Conservation (phyloP, 2,329 filamentous ascomycete genomes). For the Dactylella cylindrospora region DNA sequence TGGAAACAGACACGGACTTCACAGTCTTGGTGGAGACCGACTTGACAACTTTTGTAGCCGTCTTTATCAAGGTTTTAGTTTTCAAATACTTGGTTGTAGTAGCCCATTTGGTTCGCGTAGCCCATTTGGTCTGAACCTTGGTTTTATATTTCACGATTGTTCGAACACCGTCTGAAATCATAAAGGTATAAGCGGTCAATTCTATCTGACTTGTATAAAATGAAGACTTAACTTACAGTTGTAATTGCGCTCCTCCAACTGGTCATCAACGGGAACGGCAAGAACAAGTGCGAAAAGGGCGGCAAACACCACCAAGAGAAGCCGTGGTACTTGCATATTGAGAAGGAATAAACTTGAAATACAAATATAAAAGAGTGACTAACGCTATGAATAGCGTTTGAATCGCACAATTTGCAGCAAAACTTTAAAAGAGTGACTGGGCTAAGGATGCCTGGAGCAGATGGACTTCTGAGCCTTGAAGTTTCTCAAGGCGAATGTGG, state of each 20-base stretch:
- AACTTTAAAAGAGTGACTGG: conserved; percentile 19
- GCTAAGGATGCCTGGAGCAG: conserved; percentile 3
- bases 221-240: conserved; percentile 27
- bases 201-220: no score
- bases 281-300: conserved; percentile 12
- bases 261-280: conserved; percentile 5
- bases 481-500: conserved; percentile 1
- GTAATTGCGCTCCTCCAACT: conserved; percentile 23
- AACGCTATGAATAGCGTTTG: background rate
- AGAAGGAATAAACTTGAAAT: background rate
- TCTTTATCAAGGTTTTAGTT: background rate
- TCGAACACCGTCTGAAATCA: conserved; percentile 1
- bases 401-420: background rate
- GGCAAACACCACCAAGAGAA: conserved; percentile 17
- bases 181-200: no score
- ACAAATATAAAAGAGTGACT: conserved; percentile 9
- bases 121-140: conserved; percentile 5
- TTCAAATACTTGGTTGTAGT: no score
- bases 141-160: conserved; percentile 8
- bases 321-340: conserved; percentile 8
- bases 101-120: no score
- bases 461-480: conserved; percentile 3
- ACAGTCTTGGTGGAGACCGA: no score
- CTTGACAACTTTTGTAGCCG: background rate
- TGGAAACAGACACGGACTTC: conserved; percentile 10